Evolutionary conservation across 495 filamentous ascomycete species (phyloP), one percentile per base, ranked within the genome.

Genomic region (Lasiosphaeria miniovina): DNA sequence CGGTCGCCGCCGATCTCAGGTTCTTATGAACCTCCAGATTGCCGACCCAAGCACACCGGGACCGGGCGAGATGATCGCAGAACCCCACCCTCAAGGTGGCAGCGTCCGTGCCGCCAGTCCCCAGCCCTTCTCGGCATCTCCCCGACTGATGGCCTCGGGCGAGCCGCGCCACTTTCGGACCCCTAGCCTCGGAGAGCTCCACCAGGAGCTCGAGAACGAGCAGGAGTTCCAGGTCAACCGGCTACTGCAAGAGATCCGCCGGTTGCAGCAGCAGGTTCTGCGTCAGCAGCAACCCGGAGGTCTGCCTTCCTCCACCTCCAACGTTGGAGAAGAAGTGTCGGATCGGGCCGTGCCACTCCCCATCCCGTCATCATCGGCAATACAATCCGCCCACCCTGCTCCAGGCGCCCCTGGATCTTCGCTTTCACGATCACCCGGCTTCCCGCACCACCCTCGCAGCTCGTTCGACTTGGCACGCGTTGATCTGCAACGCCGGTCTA

Each of bases 201-300:
- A 97, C 68, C 93, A 98, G 66, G 90, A 96, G 69, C 79, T 97
- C 6, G 94, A 98, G 73, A 89, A 88, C 52, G 94, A 98, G 70
- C 93, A 96, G 72, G 94, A 98, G 73, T 91, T 86, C 10, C 93
- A 96, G 75, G 94, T 98, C 72, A 97, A 97, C 68, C 87, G 93
- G 36, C 84, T 98, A 1, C 80, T 98, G 15, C 84, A 85, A 54
- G 90, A 94, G 83, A 97, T 98, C 64, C 88, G 91, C 52, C 84
- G 86, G 54, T 88, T 96, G 65, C 93, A 96, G 70, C 74, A 86
- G 24, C 90, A 96, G 59, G 78, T 96, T n/a, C 80, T 89, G 66
- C 81, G 77, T 56, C 69, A 76, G 57, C 72, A 80, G 59, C 75
- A 79, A 24, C 24, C 24, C 24, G 24, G 24, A 56, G 71, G 63